Evolutionary conservation across 257 asterid species (phyloP).

Genomic region (Solanum medicagineum): DNA sequence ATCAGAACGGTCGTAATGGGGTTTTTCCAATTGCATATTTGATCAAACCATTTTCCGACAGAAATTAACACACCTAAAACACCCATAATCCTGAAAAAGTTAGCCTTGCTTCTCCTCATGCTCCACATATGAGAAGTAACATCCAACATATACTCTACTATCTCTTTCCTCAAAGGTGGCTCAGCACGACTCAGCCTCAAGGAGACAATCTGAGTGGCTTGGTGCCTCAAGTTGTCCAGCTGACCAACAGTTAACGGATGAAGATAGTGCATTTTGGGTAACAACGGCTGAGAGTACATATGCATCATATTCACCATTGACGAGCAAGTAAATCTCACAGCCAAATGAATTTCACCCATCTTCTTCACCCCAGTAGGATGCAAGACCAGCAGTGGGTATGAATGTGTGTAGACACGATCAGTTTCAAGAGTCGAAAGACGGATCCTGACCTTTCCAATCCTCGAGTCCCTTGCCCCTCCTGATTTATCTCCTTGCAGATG

Average conservation of each 20-base stretch:
- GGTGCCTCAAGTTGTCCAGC: slow-evolving; percentile 45
- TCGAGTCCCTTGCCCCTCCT: slow-evolving; percentile 27
- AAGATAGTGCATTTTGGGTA: slow-evolving; percentile 41
- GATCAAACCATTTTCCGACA: slow-evolving; percentile 46
- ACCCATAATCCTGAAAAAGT: slow-evolving; percentile 43
- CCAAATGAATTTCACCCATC: slow-evolving; percentile 46
- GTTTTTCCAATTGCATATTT: slow-evolving; percentile 41
- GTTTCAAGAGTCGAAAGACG: slow-evolving; percentile 43
- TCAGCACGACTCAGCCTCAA: slow-evolving; percentile 40
- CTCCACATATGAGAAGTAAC: slow-evolving; percentile 54
- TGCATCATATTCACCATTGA: slow-evolving; percentile 43
- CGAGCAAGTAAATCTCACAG: slow-evolving; percentile 34
- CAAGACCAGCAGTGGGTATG: slow-evolving; percentile 34
- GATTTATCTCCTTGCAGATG: slow-evolving; percentile 38
- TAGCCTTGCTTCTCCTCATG: slow-evolving; percentile 49
- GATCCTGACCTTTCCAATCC: slow-evolving; percentile 41
- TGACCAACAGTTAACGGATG: slow-evolving; percentile 33
- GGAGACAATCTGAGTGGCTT: slow-evolving; percentile 38
- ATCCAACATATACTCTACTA: slow-evolving; percentile 40
- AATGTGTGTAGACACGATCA: slow-evolving; percentile 38
- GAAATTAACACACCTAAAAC: slow-evolving; percentile 30
- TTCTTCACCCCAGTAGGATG: slow-evolving; percentile 41
- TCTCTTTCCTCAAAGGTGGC: slow-evolving; percentile 41
- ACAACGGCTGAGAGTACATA: slow-evolving; percentile 33
- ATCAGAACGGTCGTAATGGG: slow-evolving; percentile 38